These are phyloP conservation scores for Talaromyces sp. DNA, from an alignment of 2,329 filamentous ascomycete genomes.

Conservation along the genomic window DNA sequence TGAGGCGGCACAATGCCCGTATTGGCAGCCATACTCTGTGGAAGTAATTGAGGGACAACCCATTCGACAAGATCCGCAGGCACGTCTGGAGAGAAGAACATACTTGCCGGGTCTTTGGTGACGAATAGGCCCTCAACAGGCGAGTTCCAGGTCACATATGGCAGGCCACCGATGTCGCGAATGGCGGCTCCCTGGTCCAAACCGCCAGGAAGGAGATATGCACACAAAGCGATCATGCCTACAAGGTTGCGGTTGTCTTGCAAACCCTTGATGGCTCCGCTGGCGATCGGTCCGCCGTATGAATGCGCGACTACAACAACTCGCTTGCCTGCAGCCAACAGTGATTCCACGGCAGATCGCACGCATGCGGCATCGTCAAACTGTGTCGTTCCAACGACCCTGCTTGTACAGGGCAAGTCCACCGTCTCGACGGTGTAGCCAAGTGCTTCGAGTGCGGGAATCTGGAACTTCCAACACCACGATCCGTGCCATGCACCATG, in stretches of 20 bases:
- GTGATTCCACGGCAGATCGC: neutral
- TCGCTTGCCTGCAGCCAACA: neutral
- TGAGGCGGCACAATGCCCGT: neutral
- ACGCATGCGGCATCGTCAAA: neutral
- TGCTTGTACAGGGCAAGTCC: neutral
- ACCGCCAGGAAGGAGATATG: neutral
- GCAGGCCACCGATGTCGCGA: neutral
- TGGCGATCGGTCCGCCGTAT: neutral
- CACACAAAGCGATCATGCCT: neutral
- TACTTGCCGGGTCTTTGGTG: neutral
- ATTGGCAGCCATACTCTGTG: neutral
- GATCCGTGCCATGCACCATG: conserved; percentile 2
- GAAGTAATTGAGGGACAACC: neutral
- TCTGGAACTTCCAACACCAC: neutral
- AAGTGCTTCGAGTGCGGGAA: neutral
- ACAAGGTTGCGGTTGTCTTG: neutral
- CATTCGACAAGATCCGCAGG: neutral
- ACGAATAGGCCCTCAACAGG: neutral
- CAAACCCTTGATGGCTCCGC: neutral
- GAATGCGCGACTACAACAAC: neutral
- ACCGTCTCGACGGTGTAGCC: neutral
- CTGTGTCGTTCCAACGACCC: neutral
- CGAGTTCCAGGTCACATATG: neutral
- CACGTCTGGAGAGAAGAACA: neutral
- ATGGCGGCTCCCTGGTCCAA: neutral